Evolutionary conservation across 352 stramenopile species (phyloP).

Genomic region (Phytophthora litchii): DNA sequence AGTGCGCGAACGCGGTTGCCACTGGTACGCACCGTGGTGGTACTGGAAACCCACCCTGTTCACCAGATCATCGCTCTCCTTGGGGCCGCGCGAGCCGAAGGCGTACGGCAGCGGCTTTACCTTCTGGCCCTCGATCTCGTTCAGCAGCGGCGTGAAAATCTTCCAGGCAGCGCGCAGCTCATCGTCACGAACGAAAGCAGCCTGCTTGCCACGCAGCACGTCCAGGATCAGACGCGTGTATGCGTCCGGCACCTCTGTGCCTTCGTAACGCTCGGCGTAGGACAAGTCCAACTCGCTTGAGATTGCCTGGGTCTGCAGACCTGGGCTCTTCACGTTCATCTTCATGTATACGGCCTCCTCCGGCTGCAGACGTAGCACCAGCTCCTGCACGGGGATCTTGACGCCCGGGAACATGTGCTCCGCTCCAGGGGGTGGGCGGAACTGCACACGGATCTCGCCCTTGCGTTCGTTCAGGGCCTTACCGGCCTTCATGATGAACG

Average conservation of each 20-base stretch:
- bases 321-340: slow-evolving; percentile 96
- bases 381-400: slow-evolving; percentile 93
- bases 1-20: slow-evolving; percentile 50
- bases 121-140: slow-evolving; percentile 94
- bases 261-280: slow-evolving; percentile 91
- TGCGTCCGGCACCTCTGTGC: slow-evolving; percentile 93
- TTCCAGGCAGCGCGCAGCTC: slow-evolving; percentile 97
- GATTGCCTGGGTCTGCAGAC: slow-evolving; percentile 90
- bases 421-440: slow-evolving; percentile 92
- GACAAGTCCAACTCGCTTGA: slow-evolving; percentile 97
- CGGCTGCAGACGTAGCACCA: slow-evolving; percentile 97
- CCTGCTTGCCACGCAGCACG: slow-evolving; percentile 95
- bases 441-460: slow-evolving; percentile 97
- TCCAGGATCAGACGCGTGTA: slow-evolving; percentile 98
- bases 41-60: slow-evolving; percentile 76
- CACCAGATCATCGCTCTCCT: slow-evolving; percentile 87
- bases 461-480: slow-evolving; percentile 98
- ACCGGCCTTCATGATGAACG: slow-evolving; percentile 99
- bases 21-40: slow-evolving; percentile 79
- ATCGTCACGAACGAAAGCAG: slow-evolving; percentile 97
- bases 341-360: slow-evolving; percentile 97
- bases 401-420: slow-evolving; percentile 91
- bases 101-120: slow-evolving; percentile 93
- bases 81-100: slow-evolving; percentile 93
- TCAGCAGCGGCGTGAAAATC: slow-evolving; percentile 98